Conservation (phyloP, 495 filamentous ascomycete species). For the Hypoxylon perforatum region DNA sequence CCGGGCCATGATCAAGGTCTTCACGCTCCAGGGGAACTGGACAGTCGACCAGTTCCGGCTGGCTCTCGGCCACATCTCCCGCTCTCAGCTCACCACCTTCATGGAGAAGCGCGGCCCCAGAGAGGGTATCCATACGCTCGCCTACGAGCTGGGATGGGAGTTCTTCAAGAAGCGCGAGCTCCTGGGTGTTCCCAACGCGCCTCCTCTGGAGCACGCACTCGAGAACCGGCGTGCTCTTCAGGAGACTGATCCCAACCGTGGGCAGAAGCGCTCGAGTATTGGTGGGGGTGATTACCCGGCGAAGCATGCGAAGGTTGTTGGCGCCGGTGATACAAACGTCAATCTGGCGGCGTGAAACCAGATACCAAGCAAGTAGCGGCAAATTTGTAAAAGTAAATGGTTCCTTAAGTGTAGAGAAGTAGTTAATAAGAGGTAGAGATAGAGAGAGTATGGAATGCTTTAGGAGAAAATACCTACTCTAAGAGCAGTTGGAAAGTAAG, state of each 20-base stretch:
- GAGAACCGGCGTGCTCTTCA: not conserved
- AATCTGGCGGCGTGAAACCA: no score
- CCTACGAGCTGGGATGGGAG: not conserved
- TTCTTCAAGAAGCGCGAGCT: conserved; percentile 15
- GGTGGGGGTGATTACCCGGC: not conserved
- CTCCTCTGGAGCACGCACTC: not conserved
- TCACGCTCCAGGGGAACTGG: not conserved
- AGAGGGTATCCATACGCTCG: not conserved
- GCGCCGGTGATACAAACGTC: no score
- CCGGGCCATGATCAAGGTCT: conserved; percentile 12
- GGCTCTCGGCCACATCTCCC: conserved; percentile 1
- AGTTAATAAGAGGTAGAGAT: no score
- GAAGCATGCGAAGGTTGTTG: not conserved
- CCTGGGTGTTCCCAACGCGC: not conserved
- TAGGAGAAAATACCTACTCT: no score
- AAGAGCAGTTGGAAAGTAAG: no score
- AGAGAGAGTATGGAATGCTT: no score
- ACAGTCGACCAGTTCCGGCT: conserved; percentile 2
- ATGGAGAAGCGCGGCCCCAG: not conserved
- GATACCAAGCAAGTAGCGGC: no score
- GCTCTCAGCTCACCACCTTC: conserved; percentile 1
- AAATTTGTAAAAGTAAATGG: no score
- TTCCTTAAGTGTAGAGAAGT: no score
- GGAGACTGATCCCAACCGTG: not conserved
- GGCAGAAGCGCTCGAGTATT: not conserved